Base-by-base conservation (phyloP, 2,329 filamentous ascomycete species). In the Arachnomyces sp. region DNA sequence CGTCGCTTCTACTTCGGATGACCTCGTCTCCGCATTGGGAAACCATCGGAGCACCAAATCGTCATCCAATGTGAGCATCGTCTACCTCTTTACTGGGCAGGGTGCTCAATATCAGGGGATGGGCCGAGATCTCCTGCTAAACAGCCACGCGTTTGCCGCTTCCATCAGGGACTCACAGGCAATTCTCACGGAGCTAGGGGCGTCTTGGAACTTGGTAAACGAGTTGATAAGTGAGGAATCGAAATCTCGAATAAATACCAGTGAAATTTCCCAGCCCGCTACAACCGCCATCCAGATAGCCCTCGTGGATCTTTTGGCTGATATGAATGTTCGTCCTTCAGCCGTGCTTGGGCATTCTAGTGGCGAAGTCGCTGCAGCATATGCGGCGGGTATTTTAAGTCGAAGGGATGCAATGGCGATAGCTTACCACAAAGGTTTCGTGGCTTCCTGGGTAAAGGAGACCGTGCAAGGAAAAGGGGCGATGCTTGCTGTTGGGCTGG, bases 1-100 rank as follows among this genome's bases (percentile, higher is more conserved):
- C 16, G 15, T 31, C n/a, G 36, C 36, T 76, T 9, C 78, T 81
- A 47, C 35, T 11, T 29, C 9, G n/a, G 15, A 17, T 36, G 34
- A 18, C 11, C 35, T 25, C 9, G 9, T 9, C 20, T 25, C 20
- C 5, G 20, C 20, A 25, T 25, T 25, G 9, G 20, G 20, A 25
- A 25, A 25, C 9, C 20, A 5, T 5, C 20, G 20, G 20, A 9
- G 5, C 9, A 25, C 20, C 20, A 25, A 25, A 25, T 25, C 20
- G 9, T 5, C 9, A 9, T 25, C 20, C 5, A 25, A 25, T 25
- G 20, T n/a, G 25, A 36, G 31, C 15, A 40, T 62, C 17, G 52
- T 50, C 0, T 66, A 66, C 42, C 39, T 44, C 6, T 57, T 57
- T 40, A 54, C 54, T 13, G 54, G 54, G 7, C 54, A 57, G 43